These are phyloP conservation scores for Flaveria bidentis DNA, from an alignment of 129 eudicot genomes.

Conservation along the genomic window DNA sequence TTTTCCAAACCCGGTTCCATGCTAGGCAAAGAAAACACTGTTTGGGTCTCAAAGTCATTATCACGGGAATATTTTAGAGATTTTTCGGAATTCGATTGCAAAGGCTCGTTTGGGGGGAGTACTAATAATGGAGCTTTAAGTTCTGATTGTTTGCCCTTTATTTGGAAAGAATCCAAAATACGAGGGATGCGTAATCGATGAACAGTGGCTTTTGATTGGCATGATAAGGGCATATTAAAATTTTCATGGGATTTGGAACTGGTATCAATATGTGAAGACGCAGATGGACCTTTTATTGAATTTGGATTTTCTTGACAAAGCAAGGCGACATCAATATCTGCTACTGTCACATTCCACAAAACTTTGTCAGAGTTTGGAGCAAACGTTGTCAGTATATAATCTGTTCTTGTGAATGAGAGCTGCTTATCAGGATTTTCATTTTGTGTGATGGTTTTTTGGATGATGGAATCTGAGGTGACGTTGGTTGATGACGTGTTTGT, in stretches of 20 bases:
- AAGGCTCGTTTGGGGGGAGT: constrained; percentile 37
- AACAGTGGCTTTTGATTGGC: constrained; percentile 65
- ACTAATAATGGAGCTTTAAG: constrained; percentile 43
- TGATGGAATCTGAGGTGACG: constrained; percentile 1
- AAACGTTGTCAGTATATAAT: constrained; percentile 62
- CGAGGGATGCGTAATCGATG: constrained; percentile 54
- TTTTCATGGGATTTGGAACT: constrained; percentile 46
- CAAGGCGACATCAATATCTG: constrained; percentile 67
- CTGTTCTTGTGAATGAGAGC: constrained; percentile 81
- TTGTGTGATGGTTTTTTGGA: constrained; percentile 31
- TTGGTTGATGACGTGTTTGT: constrained; percentile 30
- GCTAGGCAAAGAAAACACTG: constrained; percentile 31
- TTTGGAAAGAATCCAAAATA: constrained; percentile 35
- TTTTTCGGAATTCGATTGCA: constrained; percentile 38
- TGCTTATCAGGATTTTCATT: constrained; percentile 42
- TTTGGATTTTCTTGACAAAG: constrained; percentile 70
- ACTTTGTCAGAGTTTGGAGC: constrained; percentile 58
- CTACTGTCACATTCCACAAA: constrained; percentile 78
- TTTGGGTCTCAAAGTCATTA: constrained; percentile 30
- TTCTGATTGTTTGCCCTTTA: constrained; percentile 38
- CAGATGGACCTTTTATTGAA: constrained; percentile 34
- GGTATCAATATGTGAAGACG: constrained; percentile 31
- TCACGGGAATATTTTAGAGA: constrained; percentile 27
- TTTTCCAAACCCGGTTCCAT: constrained; percentile 17
- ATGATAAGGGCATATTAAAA: constrained; percentile 66